A percentile compares a stretch with the other conserved stretches of the same genome.
phyloP scores from a whole-genome alignment of 805 yeast species.

The Torulaspora delbrueckii region DNA sequence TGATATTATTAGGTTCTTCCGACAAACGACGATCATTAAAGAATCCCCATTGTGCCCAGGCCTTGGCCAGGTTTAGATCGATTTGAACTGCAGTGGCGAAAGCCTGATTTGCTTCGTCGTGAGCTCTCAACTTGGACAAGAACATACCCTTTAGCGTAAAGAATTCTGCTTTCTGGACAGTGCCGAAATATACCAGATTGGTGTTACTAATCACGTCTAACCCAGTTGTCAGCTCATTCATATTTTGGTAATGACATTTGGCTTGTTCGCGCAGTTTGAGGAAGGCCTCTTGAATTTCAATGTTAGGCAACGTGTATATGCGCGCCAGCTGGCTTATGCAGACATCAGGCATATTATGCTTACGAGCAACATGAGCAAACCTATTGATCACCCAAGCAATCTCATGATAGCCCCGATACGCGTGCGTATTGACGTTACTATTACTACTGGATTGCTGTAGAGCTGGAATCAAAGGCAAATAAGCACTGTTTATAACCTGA shows the following conservation, averaged over 20 bases:
- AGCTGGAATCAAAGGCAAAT: slow-evolving; percentile 86
- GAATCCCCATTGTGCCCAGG: slow-evolving; percentile 99
- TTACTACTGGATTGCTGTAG: slow-evolving; percentile 65
- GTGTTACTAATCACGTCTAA: slow-evolving; percentile 95
- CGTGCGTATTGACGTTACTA: slow-evolving; percentile 81
- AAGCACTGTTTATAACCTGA: slow-evolving; percentile 89
- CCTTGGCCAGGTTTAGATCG: slow-evolving; percentile 89
- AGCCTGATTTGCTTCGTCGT: slow-evolving; percentile 95
- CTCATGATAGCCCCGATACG: slow-evolving; percentile 96
- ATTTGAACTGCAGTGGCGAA: slow-evolving; percentile 97
- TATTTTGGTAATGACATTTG: slow-evolving; percentile 91
- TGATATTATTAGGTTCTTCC: slow-evolving; percentile 74
- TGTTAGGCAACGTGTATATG: slow-evolving; percentile 92
- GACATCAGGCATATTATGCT: slow-evolving; percentile 95
- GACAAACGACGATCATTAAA: slow-evolving; percentile 85
- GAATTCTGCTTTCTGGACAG: slow-evolving; percentile 97
- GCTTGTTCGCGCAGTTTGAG: slow-evolving; percentile 94
- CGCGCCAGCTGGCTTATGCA: slow-evolving; percentile 88
- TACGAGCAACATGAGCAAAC: slow-evolving; percentile 97
- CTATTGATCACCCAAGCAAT: slow-evolving; percentile 98
- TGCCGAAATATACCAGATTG: slow-evolving; percentile 89
- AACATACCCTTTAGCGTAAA: slow-evolving; percentile 98
- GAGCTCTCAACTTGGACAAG: slow-evolving; percentile 80
- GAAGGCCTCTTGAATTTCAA: slow-evolving; percentile 97
- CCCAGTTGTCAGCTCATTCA: slow-evolving; percentile 87